Base-by-base conservation (phyloP, 352 stramenopile species). In the Pythium rishiriense region DNA sequence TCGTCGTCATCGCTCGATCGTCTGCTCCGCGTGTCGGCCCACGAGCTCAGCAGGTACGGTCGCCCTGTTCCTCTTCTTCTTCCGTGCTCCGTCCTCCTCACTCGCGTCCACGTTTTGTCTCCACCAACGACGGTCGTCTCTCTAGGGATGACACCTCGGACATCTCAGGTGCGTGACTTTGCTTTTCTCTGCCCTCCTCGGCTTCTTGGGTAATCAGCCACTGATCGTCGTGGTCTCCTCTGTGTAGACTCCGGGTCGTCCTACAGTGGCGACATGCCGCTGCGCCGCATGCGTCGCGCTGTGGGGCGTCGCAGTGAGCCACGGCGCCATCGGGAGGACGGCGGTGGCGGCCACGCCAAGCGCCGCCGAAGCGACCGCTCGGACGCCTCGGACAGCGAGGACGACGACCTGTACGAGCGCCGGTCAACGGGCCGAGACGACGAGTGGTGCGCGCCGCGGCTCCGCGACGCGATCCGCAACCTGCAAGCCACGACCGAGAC, bases 401-500 rank as follows among this genome's bases (percentile, higher is more conserved):
- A 35, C 31, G 31, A 35, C 31, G 31, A 35, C 5, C 31, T 11
- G 31, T 10, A 5, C 31, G 5, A 10, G 10, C 10, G 5, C 31
- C 5, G 31, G 10, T 11, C 31, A 35, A 35, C 31, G 5, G 10
- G 31, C 31, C 31, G 10, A 5, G 5, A 10, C 4, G 52, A 58
- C 25, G 54, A 43, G 8, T 58, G 57, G 57, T 50, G 64, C 51
- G 58, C 59, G 17, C 15, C 31, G 1, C 29, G 21, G 5, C 41
- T 63, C 46, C 35, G 49, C 4, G 64, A 61, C 3, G 66, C 74
- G 43, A 53, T 72, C 14, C 51, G 57, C 4, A 43, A 35, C 8
- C 41, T 77, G 8, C 58, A 72, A 17, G 41, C 53, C 14, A 64
- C 62, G 11, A 6, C 74, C 2, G 50, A 69, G 11, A 43, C 39